These are phyloP conservation scores for Aspergillus nomiae DNA, from an alignment of 2,329 filamentous ascomycete species.

Conservation along the genomic window DNA sequence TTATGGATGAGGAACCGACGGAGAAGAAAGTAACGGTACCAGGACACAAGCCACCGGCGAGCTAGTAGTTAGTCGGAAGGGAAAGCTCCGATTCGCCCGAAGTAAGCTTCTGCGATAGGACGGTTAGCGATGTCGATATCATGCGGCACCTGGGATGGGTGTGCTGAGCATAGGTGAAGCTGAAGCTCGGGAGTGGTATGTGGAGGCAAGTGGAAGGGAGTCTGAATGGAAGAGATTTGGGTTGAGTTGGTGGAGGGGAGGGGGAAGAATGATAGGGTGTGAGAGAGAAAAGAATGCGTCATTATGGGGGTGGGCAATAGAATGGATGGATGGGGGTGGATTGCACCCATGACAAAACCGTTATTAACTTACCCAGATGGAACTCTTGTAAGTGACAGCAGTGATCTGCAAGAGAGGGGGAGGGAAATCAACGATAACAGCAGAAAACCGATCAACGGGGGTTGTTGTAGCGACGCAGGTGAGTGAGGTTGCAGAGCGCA, in stretches of 20 bases:
- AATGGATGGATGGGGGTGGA: not conserved
- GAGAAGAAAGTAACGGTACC: slow-evolving; percentile 14
- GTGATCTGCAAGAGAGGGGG: slow-evolving; percentile 6
- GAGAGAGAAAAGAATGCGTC: slow-evolving; percentile 35
- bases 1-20: slow-evolving; percentile 12
- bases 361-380: not conserved
- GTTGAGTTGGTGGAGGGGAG: slow-evolving; percentile 20
- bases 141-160: slow-evolving; percentile 1
- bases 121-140: slow-evolving; percentile 17
- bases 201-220: slow-evolving; percentile 24
- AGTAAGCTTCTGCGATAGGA: slow-evolving; percentile 17
- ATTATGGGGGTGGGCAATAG: slow-evolving; percentile 30
- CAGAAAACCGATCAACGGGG: slow-evolving; percentile 1
- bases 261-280: slow-evolving; percentile 8
- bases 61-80: slow-evolving; percentile 25
- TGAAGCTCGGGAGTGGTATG: slow-evolving; percentile 18
- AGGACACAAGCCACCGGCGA: slow-evolving; percentile 19
- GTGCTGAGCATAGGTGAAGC: slow-evolving; percentile 3
- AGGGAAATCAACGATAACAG: slow-evolving; percentile 3
- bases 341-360: not conserved
- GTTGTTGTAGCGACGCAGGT: not conserved
- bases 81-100: slow-evolving; percentile 28
- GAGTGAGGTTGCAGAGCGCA: slow-evolving; percentile 1
- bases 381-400: not conserved
- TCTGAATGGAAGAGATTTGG: slow-evolving; percentile 23